Conservation (phyloP, 2,329 filamentous ascomycete species). For the Coleophoma eucalyptorum region DNA sequence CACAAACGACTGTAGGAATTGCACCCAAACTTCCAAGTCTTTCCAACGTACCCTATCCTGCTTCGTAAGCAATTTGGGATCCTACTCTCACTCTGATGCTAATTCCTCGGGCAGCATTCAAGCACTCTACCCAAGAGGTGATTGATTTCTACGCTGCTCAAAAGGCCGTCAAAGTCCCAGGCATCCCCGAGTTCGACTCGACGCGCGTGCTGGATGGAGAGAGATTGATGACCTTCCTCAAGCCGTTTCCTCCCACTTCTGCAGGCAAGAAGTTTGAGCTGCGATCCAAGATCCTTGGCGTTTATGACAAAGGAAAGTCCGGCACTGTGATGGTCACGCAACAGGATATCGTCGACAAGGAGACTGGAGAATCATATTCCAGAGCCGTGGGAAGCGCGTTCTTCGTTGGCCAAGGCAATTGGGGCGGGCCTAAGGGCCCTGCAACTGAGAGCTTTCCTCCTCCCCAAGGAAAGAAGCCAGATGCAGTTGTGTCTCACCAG, state of each 20-base stretch:
- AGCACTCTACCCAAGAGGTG: conserved; percentile 61
- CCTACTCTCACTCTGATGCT: background rate
- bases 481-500: conserved; percentile 66
- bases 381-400: conserved; percentile 58
- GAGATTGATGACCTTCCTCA: conserved; percentile 59
- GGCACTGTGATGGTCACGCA: conserved; percentile 67
- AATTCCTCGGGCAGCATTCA: conserved; percentile 48
- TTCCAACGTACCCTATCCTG: conserved; percentile 59
- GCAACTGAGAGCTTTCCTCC: conserved; percentile 75
- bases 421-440: conserved; percentile 89
- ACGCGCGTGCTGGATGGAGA: conserved; percentile 64
- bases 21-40: conserved; percentile 80
- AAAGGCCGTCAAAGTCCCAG: conserved; percentile 51
- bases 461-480: conserved; percentile 66
- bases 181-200: conserved; percentile 62
- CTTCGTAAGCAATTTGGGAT: conserved; percentile 12
- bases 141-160: conserved; percentile 66
- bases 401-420: conserved; percentile 67
- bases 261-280: conserved; percentile 61
- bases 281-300: conserved; percentile 60
- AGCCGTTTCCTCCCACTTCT: conserved; percentile 58
- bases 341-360: conserved; percentile 57
- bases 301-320: conserved; percentile 71
- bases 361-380: conserved; percentile 57
- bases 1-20: conserved; percentile 60